These are phyloP conservation scores for Erysimum cheiri DNA, from an alignment of 441 rosid genomes.

Conservation along the genomic window DNA sequence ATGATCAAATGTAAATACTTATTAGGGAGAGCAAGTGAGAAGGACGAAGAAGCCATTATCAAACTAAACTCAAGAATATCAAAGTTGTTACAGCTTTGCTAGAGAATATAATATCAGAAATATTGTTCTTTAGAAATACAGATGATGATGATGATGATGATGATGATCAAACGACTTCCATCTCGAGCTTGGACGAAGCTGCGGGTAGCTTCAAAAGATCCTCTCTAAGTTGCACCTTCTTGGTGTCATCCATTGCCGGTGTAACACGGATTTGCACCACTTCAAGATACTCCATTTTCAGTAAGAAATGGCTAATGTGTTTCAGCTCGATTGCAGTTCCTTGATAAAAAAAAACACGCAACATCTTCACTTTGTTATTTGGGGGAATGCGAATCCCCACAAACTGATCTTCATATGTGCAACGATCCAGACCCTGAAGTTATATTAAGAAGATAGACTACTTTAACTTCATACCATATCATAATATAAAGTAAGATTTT, in stretches of 20 bases:
- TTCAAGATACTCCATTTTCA: constrained; percentile 5
- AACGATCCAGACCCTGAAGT: not conserved
- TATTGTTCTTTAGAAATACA: no score
- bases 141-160: not conserved
- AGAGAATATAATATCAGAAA: no score
- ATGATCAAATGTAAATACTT: no score
- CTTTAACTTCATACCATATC: not conserved
- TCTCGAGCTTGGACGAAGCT: constrained; percentile 2
- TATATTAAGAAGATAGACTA: not conserved
- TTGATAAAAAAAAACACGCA: not conserved
- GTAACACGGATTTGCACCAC: not conserved
- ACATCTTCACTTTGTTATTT: not conserved
- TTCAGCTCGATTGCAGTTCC: not conserved
- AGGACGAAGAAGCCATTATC: no score
- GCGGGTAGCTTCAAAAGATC: not conserved
- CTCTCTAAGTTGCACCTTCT: not conserved
- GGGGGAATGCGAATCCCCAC: not conserved
- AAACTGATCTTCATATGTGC: not conserved
- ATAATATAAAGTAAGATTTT: not conserved
- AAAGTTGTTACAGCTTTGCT: no score
- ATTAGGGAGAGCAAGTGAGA: no score
- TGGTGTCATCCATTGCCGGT: not conserved
- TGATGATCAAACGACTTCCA: constrained; percentile 13
- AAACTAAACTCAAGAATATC: no score
- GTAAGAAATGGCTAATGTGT: constrained; percentile 10